A percentile compares a stretch with the other conserved stretches of the same genome.
phyloP scores from a whole-genome alignment of 2,329 filamentous ascomycete species.

The Cyanodermella asteris region DNA sequence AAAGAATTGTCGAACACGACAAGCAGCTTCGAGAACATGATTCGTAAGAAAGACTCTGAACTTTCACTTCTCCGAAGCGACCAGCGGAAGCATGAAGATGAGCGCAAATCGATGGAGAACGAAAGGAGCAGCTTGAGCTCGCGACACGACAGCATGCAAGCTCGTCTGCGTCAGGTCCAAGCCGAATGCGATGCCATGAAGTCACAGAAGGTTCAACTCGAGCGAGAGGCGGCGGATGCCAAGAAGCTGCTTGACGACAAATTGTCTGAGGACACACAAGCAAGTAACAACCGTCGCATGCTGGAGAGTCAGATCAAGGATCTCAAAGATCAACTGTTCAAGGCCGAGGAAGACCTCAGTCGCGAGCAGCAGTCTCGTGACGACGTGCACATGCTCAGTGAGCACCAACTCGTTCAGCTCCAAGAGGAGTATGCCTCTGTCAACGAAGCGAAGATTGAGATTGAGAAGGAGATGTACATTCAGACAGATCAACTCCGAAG shows the following conservation, averaged over 20 bases:
- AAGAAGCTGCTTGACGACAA: constrained; percentile 71
- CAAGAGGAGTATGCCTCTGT: constrained; percentile 68
- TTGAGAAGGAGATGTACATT: constrained; percentile 92
- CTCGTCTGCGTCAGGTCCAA: constrained; percentile 60
- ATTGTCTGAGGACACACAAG: constrained; percentile 73
- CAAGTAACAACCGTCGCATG: constrained; percentile 57
- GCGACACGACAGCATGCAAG: constrained; percentile 60
- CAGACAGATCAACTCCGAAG: constrained; percentile 81
- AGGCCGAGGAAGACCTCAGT: constrained; percentile 71
- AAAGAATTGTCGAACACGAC: constrained; percentile 75
- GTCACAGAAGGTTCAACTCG: constrained; percentile 61
- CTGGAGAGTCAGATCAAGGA: constrained; percentile 73
- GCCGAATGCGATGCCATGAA: constrained; percentile 73
- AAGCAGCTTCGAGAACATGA: constrained; percentile 83
- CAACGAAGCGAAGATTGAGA: constrained; percentile 87
- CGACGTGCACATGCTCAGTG: constrained; percentile 73
- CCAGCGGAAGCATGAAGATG: constrained; percentile 60
- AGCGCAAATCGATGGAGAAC: constrained; percentile 55
- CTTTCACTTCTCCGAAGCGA: constrained; percentile 66
- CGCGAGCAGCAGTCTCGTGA: constrained; percentile 82
- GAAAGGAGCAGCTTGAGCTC: constrained; percentile 49
- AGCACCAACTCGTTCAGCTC: constrained; percentile 66
- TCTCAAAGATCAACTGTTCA: constrained; percentile 66
- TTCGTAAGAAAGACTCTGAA: constrained; percentile 86
- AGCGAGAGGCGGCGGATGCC: constrained; percentile 74